Percentiles rank a stretch among this genome's conserved stretches.
Evolutionary conservation across 352 stramenopile species (phyloP).

Genomic region (Phytophthora capsici): DNA sequence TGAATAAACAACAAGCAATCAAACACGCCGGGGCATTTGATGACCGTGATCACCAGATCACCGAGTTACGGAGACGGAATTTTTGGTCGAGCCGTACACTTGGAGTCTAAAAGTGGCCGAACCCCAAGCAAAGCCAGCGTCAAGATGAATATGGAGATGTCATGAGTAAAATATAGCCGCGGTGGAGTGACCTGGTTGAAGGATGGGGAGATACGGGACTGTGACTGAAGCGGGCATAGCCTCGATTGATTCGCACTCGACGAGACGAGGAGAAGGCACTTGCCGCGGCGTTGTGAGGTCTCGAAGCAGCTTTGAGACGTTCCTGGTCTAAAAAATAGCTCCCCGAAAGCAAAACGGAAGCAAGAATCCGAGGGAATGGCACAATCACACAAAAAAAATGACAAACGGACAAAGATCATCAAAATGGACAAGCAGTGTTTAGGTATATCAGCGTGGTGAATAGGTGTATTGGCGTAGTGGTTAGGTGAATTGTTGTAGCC

Average conservation of each 20-base stretch:
- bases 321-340: conserved; percentile 16
- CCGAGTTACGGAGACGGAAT: background rate
- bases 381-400: too few species aligned
- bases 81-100: conserved; percentile 19
- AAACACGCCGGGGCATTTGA: conserved; percentile 23
- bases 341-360: conserved; percentile 12
- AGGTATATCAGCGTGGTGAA: too few species aligned
- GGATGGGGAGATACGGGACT: conserved; percentile 18
- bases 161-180: conserved; percentile 34
- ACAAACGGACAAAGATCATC: too few species aligned
- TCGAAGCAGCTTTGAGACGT: conserved; percentile 4
- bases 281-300: conserved; percentile 29
- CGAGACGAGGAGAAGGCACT: conserved; percentile 26
- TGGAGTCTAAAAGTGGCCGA: conserved; percentile 26
- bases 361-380: too few species aligned
- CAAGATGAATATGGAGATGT: conserved; percentile 25
- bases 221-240: conserved; percentile 19
- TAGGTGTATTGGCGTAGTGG: too few species aligned
- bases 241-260: conserved; percentile 29
- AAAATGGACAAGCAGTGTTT: too few species aligned
- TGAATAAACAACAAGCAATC: conserved; percentile 17
- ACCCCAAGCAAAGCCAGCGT: conserved; percentile 24
- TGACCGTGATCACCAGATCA: background rate
- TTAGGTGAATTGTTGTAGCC: too few species aligned
- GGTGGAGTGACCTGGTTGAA: conserved; percentile 15